Evolutionary conservation across 176 grass and related monocot genomes (phyloP).

Genomic region (Leersia perrieri): DNA sequence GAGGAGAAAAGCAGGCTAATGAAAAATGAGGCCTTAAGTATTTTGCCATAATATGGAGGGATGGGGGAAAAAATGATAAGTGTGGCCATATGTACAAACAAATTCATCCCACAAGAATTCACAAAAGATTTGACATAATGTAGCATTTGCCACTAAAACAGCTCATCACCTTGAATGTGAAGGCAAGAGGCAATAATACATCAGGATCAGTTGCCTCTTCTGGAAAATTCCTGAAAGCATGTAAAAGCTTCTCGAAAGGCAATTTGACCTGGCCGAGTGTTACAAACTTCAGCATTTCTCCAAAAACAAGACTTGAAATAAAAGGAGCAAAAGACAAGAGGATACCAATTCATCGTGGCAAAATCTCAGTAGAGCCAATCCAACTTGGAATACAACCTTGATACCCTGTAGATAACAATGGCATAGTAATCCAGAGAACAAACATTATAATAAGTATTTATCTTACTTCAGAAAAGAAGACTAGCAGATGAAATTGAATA

Average conservation of each 20-base stretch:
- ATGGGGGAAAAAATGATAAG: background rate
- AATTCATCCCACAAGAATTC: background rate
- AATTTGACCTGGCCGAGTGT: slow-evolving; percentile 62
- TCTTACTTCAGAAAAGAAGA: background rate
- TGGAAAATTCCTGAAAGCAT: slow-evolving; percentile 81
- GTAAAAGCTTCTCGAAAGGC: slow-evolving; percentile 87
- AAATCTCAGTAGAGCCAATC: slow-evolving; percentile 81
- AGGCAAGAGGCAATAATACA: slow-evolving; percentile 69
- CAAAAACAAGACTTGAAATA: background rate
- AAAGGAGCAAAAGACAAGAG: slow-evolving; percentile 13
- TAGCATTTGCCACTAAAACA: slow-evolving; percentile 1
- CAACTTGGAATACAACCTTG: slow-evolving; percentile 90
- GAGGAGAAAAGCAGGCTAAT: background rate
- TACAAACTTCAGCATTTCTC: slow-evolving; percentile 11
- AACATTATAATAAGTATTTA: background rate
- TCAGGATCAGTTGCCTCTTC: slow-evolving; percentile 85
- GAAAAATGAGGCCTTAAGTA: background rate
- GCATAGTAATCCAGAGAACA: background rate
- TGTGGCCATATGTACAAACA: background rate
- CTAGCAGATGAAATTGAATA: background rate
- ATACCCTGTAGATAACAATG: slow-evolving; percentile 56
- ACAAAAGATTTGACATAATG: background rate
- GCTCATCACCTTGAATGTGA: slow-evolving; percentile 77
- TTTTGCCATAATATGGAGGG: background rate
- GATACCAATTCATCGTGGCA: slow-evolving; percentile 87